Percentiles rank a stretch among this genome's conserved stretches.
Evolutionary conservation across 257 asterid species (phyloP).

Genomic region (Jacaranda copaia): DNA sequence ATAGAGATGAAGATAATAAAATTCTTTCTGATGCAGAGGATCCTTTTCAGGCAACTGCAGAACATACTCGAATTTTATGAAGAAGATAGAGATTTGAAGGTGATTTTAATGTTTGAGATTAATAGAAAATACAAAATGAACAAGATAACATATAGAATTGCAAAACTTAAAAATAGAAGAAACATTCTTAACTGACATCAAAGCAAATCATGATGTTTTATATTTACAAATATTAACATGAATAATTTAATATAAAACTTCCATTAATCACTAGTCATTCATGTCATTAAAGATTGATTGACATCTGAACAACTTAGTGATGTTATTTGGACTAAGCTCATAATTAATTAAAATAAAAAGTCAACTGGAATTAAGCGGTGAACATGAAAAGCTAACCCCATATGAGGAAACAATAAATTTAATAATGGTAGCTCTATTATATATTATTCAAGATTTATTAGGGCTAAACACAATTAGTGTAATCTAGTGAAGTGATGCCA

Average conservation of each 20-base stretch:
- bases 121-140: no score
- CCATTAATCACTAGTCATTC: constrained; percentile 18
- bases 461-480: constrained; percentile 37
- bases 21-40: no score
- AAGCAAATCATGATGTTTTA: no score
- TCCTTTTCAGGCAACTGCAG: no score
- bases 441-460: constrained; percentile 12
- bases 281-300: constrained; percentile 21
- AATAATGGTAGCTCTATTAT: constrained; percentile 7
- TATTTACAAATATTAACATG: neutral
- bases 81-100: no score
- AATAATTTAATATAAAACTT: neutral
- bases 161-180: no score
- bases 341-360: constrained; percentile 31
- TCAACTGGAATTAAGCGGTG: constrained; percentile 25
- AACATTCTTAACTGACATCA: no score
- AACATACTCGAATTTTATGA: no score
- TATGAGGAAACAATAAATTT: constrained; percentile 19
- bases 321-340: neutral
- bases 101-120: no score
- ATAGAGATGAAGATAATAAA: no score
- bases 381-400: constrained; percentile 23
- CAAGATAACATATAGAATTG: no score
- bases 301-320: neutral
- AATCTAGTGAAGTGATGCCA: constrained; percentile 14